These are phyloP conservation scores for Inonotus obliquus DNA, from an alignment of 1,284 basidiomycete species.

Conservation along the genomic window DNA sequence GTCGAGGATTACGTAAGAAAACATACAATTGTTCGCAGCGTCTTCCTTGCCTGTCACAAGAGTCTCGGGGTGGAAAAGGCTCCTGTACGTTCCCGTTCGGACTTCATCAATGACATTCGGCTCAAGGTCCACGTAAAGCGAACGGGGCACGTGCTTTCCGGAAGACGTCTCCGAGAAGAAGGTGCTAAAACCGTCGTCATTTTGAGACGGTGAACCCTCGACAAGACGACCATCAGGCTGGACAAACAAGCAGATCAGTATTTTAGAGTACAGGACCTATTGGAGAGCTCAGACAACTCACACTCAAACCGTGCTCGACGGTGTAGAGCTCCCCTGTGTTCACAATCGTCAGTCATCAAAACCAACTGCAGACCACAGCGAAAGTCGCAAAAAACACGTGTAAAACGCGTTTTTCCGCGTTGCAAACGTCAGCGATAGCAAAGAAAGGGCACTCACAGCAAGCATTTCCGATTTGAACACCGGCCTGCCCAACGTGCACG, in stretches of 20 bases:
- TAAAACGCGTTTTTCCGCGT: conserved; percentile 10
- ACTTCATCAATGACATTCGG: conserved; percentile 97
- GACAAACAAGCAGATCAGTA: conserved; percentile 4
- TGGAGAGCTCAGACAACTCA: conserved; percentile 29
- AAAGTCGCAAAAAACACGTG: conserved; percentile 28
- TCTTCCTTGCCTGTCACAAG: conserved; percentile 99
- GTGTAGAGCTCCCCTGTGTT: conserved; percentile 93
- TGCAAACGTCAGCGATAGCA: conserved; percentile 16
- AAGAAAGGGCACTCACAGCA: conserved; percentile 63
- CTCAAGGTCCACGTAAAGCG: conserved; percentile 96
- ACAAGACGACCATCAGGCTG: conserved; percentile 90
- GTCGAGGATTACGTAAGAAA: conserved; percentile 8
- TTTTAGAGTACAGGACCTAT: neutral
- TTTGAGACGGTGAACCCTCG: conserved; percentile 67
- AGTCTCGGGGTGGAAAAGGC: conserved; percentile 98
- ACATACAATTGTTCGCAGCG: conserved; percentile 96
- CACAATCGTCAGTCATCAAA: neutral
- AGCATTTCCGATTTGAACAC: conserved; percentile 96
- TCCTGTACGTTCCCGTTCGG: conserved; percentile 89
- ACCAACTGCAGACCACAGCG: conserved; percentile 33
- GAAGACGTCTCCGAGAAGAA: conserved; percentile 91
- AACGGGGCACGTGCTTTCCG: conserved; percentile 96
- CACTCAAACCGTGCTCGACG: conserved; percentile 95
- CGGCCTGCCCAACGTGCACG: conserved; percentile 91
- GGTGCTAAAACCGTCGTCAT: conserved; percentile 93